Percentiles rank a stretch among this genome's conserved stretches.
phyloP scores from a whole-genome alignment of 2,329 filamentous ascomycete genomes.

The Phyllosticta paracitricarpa region DNA sequence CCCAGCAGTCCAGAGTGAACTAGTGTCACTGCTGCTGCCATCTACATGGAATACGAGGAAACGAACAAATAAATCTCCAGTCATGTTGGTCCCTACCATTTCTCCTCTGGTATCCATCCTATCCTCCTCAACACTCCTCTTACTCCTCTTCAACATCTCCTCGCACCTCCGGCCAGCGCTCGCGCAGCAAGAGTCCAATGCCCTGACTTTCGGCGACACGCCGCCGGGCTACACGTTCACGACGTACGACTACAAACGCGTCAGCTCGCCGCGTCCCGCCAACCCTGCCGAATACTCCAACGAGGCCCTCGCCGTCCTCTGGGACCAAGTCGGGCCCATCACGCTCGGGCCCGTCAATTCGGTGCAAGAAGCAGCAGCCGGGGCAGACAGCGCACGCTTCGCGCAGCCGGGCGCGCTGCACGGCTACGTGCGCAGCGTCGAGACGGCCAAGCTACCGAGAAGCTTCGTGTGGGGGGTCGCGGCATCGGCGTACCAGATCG shows the following conservation, averaged over 20 bases:
- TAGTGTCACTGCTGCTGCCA: not conserved
- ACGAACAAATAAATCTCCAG: not conserved
- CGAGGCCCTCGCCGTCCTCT: slow-evolving; percentile 36
- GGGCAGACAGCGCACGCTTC: slow-evolving; percentile 15
- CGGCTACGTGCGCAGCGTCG: slow-evolving; percentile 30
- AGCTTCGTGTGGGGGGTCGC: slow-evolving; percentile 36
- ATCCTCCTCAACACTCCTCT: slow-evolving; percentile 10
- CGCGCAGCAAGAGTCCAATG: slow-evolving; percentile 16
- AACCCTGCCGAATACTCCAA: slow-evolving; percentile 33
- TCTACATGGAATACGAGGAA: not conserved
- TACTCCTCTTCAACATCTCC: not conserved
- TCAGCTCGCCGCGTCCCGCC: slow-evolving; percentile 22
- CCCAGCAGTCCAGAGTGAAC: not conserved
- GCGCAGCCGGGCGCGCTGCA: slow-evolving; percentile 30
- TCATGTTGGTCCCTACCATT: not conserved
- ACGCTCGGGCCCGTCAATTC: slow-evolving; percentile 32
- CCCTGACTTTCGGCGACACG: slow-evolving; percentile 18
- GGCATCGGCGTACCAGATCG: slow-evolving; percentile 32
- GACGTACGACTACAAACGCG: slow-evolving; percentile 31
- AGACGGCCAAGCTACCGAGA: slow-evolving; percentile 29
- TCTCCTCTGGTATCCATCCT: not conserved
- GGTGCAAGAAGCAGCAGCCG: not conserved
- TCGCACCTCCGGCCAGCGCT: slow-evolving; percentile 5
- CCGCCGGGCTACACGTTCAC: slow-evolving; percentile 27
- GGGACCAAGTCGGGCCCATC: slow-evolving; percentile 36